Evolutionary conservation across 2,329 filamentous ascomycete species (phyloP).

Genomic region (Taxawa tesnikishii): DNA sequence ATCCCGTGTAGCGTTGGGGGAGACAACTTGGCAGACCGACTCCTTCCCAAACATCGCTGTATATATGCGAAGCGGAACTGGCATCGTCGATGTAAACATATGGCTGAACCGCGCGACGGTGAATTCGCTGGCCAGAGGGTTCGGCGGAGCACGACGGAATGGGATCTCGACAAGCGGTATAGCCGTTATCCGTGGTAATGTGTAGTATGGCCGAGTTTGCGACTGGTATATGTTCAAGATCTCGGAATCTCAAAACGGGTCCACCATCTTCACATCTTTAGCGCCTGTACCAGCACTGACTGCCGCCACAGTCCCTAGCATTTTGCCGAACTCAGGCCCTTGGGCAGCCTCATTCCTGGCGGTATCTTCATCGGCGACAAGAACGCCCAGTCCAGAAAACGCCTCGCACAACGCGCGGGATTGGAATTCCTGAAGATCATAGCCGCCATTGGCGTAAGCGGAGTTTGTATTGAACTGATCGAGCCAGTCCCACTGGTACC

Average conservation of each 20-base stretch:
- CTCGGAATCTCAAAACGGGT: slow-evolving; percentile 27
- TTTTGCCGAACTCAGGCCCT: slow-evolving; percentile 14
- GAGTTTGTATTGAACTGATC: slow-evolving; percentile 53
- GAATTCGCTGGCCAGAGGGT: no score
- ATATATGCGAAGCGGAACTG: no score
- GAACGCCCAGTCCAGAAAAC: slow-evolving; percentile 79
- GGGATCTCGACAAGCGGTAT: no score
- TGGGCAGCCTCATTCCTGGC: slow-evolving; percentile 27
- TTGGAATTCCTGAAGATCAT: slow-evolving; percentile 72
- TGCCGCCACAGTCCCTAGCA: slow-evolving; percentile 27
- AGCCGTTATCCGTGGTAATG: no score
- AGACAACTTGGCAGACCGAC: no score
- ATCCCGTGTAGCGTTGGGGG: no score
- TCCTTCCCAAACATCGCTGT: no score
- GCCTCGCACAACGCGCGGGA: slow-evolving; percentile 73
- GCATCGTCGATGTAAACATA: no score
- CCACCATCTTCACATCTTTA: slow-evolving; percentile 37
- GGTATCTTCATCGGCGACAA: slow-evolving; percentile 61
- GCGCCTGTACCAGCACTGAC: slow-evolving; percentile 46
- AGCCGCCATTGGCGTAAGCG: slow-evolving; percentile 65
- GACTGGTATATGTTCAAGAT: no score
- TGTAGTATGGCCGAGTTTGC: no score
- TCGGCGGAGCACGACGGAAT: no score
- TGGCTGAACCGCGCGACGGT: no score
- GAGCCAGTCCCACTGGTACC: slow-evolving; percentile 66